A percentile compares a stretch with the other conserved stretches of the same genome.
phyloP scores from a whole-genome alignment of 805 yeast genomes.

The Monosporozyma aerobia region DNA sequence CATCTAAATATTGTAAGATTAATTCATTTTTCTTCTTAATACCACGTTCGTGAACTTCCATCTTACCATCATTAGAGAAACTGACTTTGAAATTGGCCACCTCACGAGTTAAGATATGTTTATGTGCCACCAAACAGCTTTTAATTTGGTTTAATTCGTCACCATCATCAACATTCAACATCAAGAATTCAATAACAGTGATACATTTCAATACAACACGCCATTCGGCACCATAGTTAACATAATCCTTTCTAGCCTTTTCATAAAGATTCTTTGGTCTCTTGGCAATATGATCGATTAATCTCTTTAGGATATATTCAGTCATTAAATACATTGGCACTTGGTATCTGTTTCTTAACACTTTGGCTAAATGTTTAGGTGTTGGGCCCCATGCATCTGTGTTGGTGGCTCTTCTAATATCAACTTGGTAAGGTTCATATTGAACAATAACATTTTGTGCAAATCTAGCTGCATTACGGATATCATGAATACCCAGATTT shows the following conservation, averaged over 20 bases:
- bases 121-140: slow-evolving; percentile 27
- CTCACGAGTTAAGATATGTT: slow-evolving; percentile 26
- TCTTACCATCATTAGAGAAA: slow-evolving; percentile 30
- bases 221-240: slow-evolving; percentile 35
- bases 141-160: slow-evolving; percentile 27
- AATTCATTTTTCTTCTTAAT: slow-evolving; percentile 29
- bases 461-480: slow-evolving; percentile 33
- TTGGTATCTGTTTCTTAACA: slow-evolving; percentile 23
- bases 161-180: slow-evolving; percentile 28
- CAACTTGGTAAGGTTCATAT: slow-evolving; percentile 31
- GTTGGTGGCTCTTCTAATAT: slow-evolving; percentile 38
- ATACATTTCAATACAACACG: slow-evolving; percentile 33
- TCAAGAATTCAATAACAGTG: slow-evolving; percentile 27
- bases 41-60: slow-evolving; percentile 32
- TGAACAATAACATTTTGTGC: slow-evolving; percentile 33
- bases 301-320: slow-evolving; percentile 30
- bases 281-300: slow-evolving; percentile 31
- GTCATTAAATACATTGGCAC: slow-evolving; percentile 26
- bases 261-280: slow-evolving; percentile 31
- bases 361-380: slow-evolving; percentile 33
- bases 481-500: slow-evolving; percentile 31
- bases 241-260: slow-evolving; percentile 33
- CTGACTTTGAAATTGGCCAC: slow-evolving; percentile 23
- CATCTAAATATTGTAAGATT: slow-evolving; percentile 23
- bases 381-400: slow-evolving; percentile 49